Percentiles rank a stretch among this genome's conserved stretches.
phyloP scores from a whole-genome alignment of 2,329 filamentous ascomycete species.

The Hypoxylon sp. region DNA sequence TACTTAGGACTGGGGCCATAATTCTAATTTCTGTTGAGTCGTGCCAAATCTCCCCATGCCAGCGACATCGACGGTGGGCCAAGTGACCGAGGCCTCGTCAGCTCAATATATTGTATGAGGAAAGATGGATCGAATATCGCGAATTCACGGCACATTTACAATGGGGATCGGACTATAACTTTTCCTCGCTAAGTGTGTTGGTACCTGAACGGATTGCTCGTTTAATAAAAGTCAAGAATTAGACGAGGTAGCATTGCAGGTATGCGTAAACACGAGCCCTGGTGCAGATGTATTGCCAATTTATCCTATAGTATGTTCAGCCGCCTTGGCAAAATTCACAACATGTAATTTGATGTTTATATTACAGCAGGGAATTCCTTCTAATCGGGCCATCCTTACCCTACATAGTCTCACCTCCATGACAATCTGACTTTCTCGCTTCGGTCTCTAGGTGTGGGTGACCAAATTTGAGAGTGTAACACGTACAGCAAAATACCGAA shows the following conservation, averaged over 20 bases:
- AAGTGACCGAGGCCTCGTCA: slow-evolving; percentile 41
- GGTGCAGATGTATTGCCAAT: slow-evolving; percentile 40
- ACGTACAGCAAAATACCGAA: slow-evolving; percentile 22
- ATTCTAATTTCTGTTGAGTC: background rate
- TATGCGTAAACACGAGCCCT: slow-evolving; percentile 38
- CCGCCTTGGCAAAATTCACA: slow-evolving; percentile 49
- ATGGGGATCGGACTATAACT: slow-evolving; percentile 1
- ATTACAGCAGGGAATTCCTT: slow-evolving; percentile 30
- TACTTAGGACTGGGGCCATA: background rate
- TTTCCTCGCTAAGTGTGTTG: slow-evolving; percentile 3
- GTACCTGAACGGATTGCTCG: slow-evolving; percentile 44
- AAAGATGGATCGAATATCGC: slow-evolving; percentile 34
- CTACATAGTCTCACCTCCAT: slow-evolving; percentile 13
- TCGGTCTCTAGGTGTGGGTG: background rate
- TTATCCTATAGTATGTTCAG: slow-evolving; percentile 52
- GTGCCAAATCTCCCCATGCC: slow-evolving; percentile 16
- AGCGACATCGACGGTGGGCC: slow-evolving; percentile 19
- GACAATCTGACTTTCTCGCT: slow-evolving; percentile 8
- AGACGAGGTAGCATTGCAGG: slow-evolving; percentile 45
- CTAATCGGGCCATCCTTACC: slow-evolving; percentile 26
- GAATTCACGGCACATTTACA: slow-evolving; percentile 37
- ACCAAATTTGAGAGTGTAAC: slow-evolving; percentile 9
- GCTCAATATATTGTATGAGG: slow-evolving; percentile 43
- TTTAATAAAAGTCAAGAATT: slow-evolving; percentile 31
- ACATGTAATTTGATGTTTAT: slow-evolving; percentile 36